phyloP scores from a whole-genome alignment of 2,329 filamentous ascomycete species.

The Epichloe gansuensis region DNA sequence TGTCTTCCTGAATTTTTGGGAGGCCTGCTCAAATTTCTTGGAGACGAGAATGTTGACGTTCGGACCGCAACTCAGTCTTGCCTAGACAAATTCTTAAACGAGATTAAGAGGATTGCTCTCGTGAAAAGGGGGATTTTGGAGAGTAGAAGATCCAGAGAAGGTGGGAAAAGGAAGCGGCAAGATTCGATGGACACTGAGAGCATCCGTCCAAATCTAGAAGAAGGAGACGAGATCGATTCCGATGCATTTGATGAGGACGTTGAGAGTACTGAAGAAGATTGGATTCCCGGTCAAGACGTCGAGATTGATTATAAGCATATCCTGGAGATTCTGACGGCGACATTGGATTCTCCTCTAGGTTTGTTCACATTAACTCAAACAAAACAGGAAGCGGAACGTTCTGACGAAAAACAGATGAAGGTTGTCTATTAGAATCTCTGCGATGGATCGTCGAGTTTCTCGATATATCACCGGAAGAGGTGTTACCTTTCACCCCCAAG shows the following conservation, averaged over 20 bases:
- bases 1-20: conserved; percentile 85
- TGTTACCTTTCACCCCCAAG: conserved; percentile 85
- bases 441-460: conserved; percentile 95
- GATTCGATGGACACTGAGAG: conserved; percentile 57
- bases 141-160: conserved; percentile 59
- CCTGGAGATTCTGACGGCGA: conserved; percentile 79
- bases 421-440: conserved; percentile 79
- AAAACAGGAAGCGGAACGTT: neutral
- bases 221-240: conserved; percentile 47
- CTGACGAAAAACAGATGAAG: conserved; percentile 50
- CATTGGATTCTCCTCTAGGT: conserved; percentile 73
- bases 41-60: conserved; percentile 86
- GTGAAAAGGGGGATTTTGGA: conserved; percentile 88
- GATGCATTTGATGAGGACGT: conserved; percentile 44
- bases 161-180: conserved; percentile 56
- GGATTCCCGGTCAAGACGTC: conserved; percentile 94
- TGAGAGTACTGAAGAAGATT: conserved; percentile 71
- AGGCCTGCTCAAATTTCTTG: conserved; percentile 81
- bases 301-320: conserved; percentile 89
- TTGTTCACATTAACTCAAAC: conserved; percentile 12
- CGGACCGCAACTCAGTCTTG: conserved; percentile 82
- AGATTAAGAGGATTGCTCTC: conserved; percentile 88
- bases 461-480: conserved; percentile 93
- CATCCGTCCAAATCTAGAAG: conserved; percentile 42
- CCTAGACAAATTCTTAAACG: conserved; percentile 77